Evolutionary conservation across 2,329 filamentous ascomycete genomes (phyloP).

Genomic region (Boeremia exigua): DNA sequence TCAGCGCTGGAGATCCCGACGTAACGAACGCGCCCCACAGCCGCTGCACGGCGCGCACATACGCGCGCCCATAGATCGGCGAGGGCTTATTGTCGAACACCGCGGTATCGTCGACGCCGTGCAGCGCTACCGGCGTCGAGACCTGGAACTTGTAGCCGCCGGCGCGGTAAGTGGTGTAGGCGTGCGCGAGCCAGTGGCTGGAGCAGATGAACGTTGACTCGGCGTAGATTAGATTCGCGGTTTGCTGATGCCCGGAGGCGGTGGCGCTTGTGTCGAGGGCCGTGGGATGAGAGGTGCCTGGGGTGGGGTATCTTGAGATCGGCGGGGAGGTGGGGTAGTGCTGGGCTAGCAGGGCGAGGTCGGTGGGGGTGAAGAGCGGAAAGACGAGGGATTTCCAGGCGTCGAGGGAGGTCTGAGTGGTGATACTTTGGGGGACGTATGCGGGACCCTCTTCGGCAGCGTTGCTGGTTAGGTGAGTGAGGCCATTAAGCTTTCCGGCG

Average conservation of each 20-base stretch:
- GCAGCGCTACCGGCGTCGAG: not conserved
- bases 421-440: slow-evolving; percentile 55
- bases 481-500: slow-evolving; percentile 48
- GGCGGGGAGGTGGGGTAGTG: slow-evolving; percentile 23
- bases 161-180: slow-evolving; percentile 38
- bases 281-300: slow-evolving; percentile 47
- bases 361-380: slow-evolving; percentile 33
- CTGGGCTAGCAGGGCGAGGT: slow-evolving; percentile 52
- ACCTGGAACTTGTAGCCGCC: not conserved
- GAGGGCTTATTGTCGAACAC: not conserved
- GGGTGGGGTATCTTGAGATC: slow-evolving; percentile 35
- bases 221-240: slow-evolving; percentile 58
- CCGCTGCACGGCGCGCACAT: not conserved
- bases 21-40: not conserved
- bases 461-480: slow-evolving; percentile 48
- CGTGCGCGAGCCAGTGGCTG: slow-evolving; percentile 62
- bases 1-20: not conserved
- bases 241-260: slow-evolving; percentile 62
- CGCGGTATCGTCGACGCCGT: not conserved
- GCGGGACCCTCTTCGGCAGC: slow-evolving; percentile 59
- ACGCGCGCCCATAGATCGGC: not conserved
- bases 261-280: slow-evolving; percentile 58
- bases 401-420: slow-evolving; percentile 49
- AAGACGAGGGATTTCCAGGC: slow-evolving; percentile 55
- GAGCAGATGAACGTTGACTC: slow-evolving; percentile 64